phyloP scores from a whole-genome alignment of 192 early-diverging fungal species.

The Umbelopsis vinacea region DNA sequence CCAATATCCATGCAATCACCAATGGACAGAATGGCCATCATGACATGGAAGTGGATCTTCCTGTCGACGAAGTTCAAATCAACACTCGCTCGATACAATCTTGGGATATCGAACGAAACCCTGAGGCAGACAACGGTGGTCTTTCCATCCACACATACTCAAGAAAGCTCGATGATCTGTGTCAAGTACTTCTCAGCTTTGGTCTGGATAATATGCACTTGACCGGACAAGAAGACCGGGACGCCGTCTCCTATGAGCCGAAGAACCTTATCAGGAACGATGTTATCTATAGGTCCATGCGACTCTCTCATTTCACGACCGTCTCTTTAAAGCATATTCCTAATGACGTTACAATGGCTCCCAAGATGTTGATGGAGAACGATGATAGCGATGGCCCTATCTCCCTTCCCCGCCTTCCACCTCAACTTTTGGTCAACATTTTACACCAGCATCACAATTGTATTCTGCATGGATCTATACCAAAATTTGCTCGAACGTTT shows the following conservation, averaged over 20 bases:
- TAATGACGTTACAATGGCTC: neutral
- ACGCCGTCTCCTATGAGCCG: neutral
- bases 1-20: neutral
- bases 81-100: constrained; percentile 26
- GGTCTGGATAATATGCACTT: constrained; percentile 32
- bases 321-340: constrained; percentile 9
- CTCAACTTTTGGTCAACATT: constrained; percentile 12
- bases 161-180: constrained; percentile 33
- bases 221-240: constrained; percentile 4
- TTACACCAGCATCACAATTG: constrained; percentile 32
- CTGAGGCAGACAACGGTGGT: constrained; percentile 9
- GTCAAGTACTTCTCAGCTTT: constrained; percentile 31
- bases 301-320: constrained; percentile 31
- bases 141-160: constrained; percentile 39
- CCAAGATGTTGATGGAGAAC: neutral
- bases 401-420: constrained; percentile 5
- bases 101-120: constrained; percentile 23
- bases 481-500: constrained; percentile 28
- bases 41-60: neutral
- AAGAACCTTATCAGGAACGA: constrained; percentile 32
- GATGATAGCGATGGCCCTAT: neutral
- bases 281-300: constrained; percentile 36
- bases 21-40: no score
- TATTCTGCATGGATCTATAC: constrained; percentile 38
- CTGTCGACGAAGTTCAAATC: neutral